Conservation (phyloP, 257 asterid species). For the Cinchona pubescens region DNA sequence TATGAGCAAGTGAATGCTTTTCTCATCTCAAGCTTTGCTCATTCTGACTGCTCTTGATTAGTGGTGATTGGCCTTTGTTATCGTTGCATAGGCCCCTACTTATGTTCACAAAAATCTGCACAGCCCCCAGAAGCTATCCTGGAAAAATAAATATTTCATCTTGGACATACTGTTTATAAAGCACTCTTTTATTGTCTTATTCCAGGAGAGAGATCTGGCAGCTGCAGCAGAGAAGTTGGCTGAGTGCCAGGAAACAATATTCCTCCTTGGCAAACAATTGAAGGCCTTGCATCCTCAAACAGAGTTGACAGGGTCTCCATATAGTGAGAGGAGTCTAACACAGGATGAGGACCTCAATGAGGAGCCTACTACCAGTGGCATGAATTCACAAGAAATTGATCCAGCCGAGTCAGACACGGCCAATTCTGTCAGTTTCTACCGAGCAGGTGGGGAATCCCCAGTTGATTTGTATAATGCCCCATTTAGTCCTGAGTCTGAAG, state of each 20-base stretch:
- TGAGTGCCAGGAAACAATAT: constrained; percentile 89
- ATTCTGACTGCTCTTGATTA: background rate
- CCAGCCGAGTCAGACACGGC: constrained; percentile 44
- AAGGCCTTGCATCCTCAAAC: constrained; percentile 69
- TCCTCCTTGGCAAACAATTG: constrained; percentile 83
- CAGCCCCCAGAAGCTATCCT: background rate
- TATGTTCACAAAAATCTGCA: background rate
- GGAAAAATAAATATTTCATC: background rate
- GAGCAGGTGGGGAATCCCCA: constrained; percentile 59
- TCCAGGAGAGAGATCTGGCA: constrained; percentile 76
- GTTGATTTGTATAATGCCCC: constrained; percentile 35
- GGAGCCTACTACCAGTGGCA: constrained; percentile 56
- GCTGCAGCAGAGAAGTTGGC: constrained; percentile 92
- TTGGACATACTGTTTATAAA: background rate
- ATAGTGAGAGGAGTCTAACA: constrained; percentile 36
- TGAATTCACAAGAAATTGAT: constrained; percentile 46
- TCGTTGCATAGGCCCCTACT: background rate
- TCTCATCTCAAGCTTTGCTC: background rate
- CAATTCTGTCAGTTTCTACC: constrained; percentile 36
- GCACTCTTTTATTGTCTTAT: constrained; percentile 2
- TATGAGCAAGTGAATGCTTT: background rate
- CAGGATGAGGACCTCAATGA: constrained; percentile 42
- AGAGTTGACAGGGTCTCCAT: constrained; percentile 38
- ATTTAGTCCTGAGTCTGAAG: constrained; percentile 56
- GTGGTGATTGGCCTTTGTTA: background rate